Base-by-base conservation (phyloP, 768 basidiomycete species). In the Tylopilus sp. region DNA sequence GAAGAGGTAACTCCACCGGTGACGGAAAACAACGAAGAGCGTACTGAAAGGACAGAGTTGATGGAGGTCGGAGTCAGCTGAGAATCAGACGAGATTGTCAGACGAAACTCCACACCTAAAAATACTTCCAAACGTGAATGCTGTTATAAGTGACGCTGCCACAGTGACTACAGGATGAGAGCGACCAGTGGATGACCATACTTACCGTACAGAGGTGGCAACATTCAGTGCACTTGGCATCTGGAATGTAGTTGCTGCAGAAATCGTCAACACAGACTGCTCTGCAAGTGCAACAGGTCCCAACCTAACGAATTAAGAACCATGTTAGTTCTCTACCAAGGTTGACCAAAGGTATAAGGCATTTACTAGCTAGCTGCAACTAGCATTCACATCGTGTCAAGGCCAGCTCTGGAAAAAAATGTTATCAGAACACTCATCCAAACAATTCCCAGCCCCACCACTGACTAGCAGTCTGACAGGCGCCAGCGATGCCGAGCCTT, bases 361-460 rank as follows among this genome's bases (percentile, higher is more conserved):
- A 57, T 71, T 62, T 57, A 81, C 81, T 78, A 65, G 61, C 80
- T 82, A 33, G 80, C 80, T 17, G 81, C 79, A 38, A 82, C 79
- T 83, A 9, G 8, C 13, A 33, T 10, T n/a, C n/a, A 28, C 12
- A 21, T 41, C 29, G n/a, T 17, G 21, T 56, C 31, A 52, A n/a
- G n/a, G 45, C 34, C 13, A 45, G 41, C 9, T 45, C 45, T 12
- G 24, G 14, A 14, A 46, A 16, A 38, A 19, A 29, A 37, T 0
- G n/a, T 1, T 14, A 8, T 21, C 34, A 17, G 34, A 24, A 14
- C 6, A 60, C 68, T 60, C 53, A 69, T 22, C 85, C 86, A 30
- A 89, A 71, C 7, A 92, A 78, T 71, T 97, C 94, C 96, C 96
- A 96, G 31, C 88, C 86, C 93, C 95, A 98, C 96, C 95, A 98